Base-by-base conservation (phyloP, 2,329 filamentous ascomycete genomes). In the Diaporthe amygdali region DNA sequence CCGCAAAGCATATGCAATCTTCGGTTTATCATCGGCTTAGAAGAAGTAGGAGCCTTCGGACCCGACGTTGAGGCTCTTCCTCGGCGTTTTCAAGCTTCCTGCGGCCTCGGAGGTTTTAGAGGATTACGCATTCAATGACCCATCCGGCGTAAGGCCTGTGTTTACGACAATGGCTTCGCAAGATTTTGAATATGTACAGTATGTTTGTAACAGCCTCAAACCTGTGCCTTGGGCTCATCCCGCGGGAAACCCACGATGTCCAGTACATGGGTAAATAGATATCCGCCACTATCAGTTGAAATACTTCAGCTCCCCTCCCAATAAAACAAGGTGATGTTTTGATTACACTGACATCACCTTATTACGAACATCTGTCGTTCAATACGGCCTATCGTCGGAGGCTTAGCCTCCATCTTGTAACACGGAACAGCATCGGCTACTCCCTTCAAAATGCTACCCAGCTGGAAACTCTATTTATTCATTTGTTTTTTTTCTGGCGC, bases 371-470 rank as follows among this genome's bases (percentile, higher is more conserved):
- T 20, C 49, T n/a, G 37, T 49, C 49, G 41, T 47, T 14, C 41
- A 34, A 25, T 17, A 47, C 20, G 49, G 41, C 10, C 59, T 64
- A 64, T 64, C 59, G 30, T 32, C 59, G 59, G 59, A 64, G 44
- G 30, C 59, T 17, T 49, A 49, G 41, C 59, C 9, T 64, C 59
- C 59, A 49, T 64, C 9, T 64, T 27, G 59, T 47, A 64, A 64
- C 44, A 37, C 59, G 59, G 59, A 64, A 15, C 32, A 37, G 44
- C 59, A 49, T 37, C 59, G 59, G 59, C 59, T 49, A 37, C 44
- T 64, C 44, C 59, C 59, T 64, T 64, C 41, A 44, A 37, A 37
- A 64, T 64, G n/a, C 59, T 49, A 64, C 59, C 59, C 59, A 64
- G 25, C 27, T 2, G n/a, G 2, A 34, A 64, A 64, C 59, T 64